A percentile compares a stretch with the other conserved stretches of the same genome.
Conservation (phyloP, 176 grass and related monocot genomes). For the Pontederia crassipes region DNA sequence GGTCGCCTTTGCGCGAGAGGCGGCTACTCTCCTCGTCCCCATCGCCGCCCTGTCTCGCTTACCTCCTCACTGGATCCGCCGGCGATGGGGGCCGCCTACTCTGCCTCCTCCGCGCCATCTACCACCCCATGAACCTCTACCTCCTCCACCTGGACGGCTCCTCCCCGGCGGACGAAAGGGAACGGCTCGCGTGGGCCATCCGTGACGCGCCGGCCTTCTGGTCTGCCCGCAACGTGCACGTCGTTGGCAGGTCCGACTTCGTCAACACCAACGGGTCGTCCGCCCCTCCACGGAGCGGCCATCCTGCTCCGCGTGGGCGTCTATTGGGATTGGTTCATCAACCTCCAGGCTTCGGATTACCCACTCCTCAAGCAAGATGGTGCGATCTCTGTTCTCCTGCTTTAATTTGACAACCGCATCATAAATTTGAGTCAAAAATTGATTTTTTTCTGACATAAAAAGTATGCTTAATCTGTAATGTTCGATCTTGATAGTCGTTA, state of each 20-base stretch:
- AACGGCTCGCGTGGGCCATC: conserved; percentile 26
- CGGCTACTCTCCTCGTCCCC: conserved; percentile 31
- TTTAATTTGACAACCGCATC: conserved; percentile 1
- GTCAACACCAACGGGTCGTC: conserved; percentile 64
- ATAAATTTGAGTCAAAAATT: background rate
- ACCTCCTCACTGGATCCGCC: conserved; percentile 65
- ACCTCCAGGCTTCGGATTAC: conserved; percentile 75
- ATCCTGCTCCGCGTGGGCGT: conserved; percentile 46
- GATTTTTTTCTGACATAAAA: no score
- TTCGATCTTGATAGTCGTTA: no score
- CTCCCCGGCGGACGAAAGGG: conserved; percentile 41
- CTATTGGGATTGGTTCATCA: conserved; percentile 84
- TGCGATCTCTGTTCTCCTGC: conserved; percentile 14
- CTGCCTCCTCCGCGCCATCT: conserved; percentile 59
- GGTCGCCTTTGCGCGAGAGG: conserved; percentile 2
- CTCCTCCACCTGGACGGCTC: conserved; percentile 80
- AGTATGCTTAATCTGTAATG: no score
- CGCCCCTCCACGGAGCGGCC: conserved; percentile 63
- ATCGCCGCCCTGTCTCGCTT: conserved; percentile 43
- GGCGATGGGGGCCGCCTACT: conserved; percentile 68
- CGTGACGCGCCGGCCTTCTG: conserved; percentile 18
- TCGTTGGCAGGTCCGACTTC: conserved; percentile 65
- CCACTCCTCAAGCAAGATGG: conserved; percentile 72
- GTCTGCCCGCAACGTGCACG: conserved; percentile 49
- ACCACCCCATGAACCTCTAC: conserved; percentile 79